A percentile compares a stretch with the other conserved stretches of the same genome.
These are phyloP conservation scores for Ramularia collo-cygni DNA, from an alignment of 2,329 filamentous ascomycete genomes.

Conservation along the genomic window DNA sequence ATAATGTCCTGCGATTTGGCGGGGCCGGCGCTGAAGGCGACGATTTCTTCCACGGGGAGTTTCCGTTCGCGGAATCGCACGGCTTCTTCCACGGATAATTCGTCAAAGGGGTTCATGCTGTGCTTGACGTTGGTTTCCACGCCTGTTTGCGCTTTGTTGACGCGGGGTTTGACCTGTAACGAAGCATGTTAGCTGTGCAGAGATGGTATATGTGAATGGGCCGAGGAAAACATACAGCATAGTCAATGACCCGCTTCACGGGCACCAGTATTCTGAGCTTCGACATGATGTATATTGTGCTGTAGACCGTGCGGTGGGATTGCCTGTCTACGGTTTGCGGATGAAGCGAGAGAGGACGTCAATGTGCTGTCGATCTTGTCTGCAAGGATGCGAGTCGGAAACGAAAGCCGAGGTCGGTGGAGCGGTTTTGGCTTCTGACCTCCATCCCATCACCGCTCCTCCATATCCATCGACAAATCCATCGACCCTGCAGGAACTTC, in stretches of 20 bases:
- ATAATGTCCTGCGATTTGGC: constrained; percentile 81
- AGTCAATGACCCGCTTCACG: constrained; percentile 53
- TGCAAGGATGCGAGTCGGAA: too few species aligned
- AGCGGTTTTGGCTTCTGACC: too few species aligned
- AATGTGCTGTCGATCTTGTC: too few species aligned
- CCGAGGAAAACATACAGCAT: constrained; percentile 40
- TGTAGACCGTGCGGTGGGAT: too few species aligned
- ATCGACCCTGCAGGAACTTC: too few species aligned
- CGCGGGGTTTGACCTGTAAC: constrained; percentile 59
- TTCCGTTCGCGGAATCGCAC: constrained; percentile 83
- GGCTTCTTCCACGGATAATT: constrained; percentile 94
- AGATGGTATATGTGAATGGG: neutral
- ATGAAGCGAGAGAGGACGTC: too few species aligned
- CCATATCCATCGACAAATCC: too few species aligned
- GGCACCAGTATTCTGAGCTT: constrained; percentile 49
- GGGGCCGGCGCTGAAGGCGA: constrained; percentile 80
- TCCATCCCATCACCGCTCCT: too few species aligned
- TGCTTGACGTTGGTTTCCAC: constrained; percentile 95
- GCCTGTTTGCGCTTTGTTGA: constrained; percentile 68
- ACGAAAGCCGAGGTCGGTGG: too few species aligned
- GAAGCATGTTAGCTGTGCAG: neutral
- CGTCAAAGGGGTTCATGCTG: constrained; percentile 98
- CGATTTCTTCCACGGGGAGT: constrained; percentile 71
- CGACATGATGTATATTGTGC: constrained; percentile 32
- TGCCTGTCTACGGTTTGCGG: too few species aligned